Base-by-base conservation (phyloP, 2,329 filamentous ascomycete species). In the Parascedosporium putredinis region DNA sequence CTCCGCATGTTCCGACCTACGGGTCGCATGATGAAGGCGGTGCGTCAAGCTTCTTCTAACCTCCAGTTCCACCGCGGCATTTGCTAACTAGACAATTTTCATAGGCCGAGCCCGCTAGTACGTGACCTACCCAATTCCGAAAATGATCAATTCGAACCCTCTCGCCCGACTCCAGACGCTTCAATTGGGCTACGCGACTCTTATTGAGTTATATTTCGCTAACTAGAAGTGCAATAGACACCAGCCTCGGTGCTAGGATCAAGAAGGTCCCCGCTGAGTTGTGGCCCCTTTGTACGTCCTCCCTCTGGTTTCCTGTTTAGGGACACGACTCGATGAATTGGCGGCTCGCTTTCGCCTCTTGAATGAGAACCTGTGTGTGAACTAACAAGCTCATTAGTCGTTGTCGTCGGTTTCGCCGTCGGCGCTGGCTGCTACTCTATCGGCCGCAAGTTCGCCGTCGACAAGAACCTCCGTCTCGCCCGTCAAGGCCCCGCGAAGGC, bases 391-490 rank as follows among this genome's bases (percentile, higher is more conserved):
- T 50, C 42, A 54, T 55, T 58, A 93, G 89, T 86, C 68, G 72
- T 93, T 59, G 93, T 97, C 70, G 83, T 97, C 63, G 80, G 75
- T 73, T 91, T 90, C 67, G 88, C 90, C 63, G 66, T 97, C 57
- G 69, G 75, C 64, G 88, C 88, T 59, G 93, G 86, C 61, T 67
- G 74, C 66, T 97, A 95, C 79, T 93, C 90, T 52, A 74, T 85
- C 71, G 65, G 69, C 65, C 83, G 84, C 67, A 96, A 97, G 75
- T 80, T 98, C 65, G 67, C 80, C 55, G 81, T 84, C 60, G 93
- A 98, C 77, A 91, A 91, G 79, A 94, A 86, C 61, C 85, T 98
- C 62, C 88, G 93, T 66, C 81, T 97, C 59, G 75, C 74, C 67
- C 84, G 89, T 64, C 83, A 88, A 70, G 74, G 75, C 55, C 64